phyloP scores from a whole-genome alignment of 805 yeast genomes.

The Spathaspora sp. region DNA sequence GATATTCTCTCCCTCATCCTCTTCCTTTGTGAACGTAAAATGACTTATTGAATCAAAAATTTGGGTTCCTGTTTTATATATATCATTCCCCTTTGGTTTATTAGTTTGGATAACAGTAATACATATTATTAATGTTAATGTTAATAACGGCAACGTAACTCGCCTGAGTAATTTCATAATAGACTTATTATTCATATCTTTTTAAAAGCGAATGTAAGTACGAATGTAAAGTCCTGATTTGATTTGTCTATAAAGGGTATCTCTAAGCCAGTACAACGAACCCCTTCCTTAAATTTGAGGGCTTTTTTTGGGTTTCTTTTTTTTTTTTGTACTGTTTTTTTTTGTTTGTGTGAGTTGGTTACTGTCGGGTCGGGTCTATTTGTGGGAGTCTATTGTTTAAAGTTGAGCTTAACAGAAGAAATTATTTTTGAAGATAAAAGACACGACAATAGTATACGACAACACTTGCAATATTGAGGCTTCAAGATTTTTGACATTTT shows the following conservation, averaged over 20 bases:
- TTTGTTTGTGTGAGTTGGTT: neutral
- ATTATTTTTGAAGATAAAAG: too few species aligned
- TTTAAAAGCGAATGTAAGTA: neutral
- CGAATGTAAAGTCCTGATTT: too few species aligned
- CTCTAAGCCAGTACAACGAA: neutral
- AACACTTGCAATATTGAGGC: too few species aligned
- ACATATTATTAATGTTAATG: neutral
- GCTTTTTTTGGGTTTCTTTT: neutral
- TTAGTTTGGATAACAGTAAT: constrained; percentile 1
- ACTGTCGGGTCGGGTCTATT: neutral
- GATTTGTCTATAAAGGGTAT: neutral
- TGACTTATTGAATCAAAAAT: constrained; percentile 11
- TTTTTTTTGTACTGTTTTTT: neutral
- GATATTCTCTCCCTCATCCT: too few species aligned
- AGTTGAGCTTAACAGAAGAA: neutral
- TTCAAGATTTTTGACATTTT: too few species aligned
- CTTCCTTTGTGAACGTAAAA: constrained; percentile 6
- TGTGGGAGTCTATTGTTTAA: neutral
- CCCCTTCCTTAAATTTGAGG: neutral
- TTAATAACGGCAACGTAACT: constrained; percentile 2
- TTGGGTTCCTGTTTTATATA: constrained; percentile 1
- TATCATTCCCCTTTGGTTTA: neutral
- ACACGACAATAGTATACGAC: too few species aligned
- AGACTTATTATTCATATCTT: neutral
- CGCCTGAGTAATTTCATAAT: constrained; percentile 5